Evolutionary conservation across 179 eudicot genomes (phyloP).

Genomic region (Gypsophila paniculata): DNA sequence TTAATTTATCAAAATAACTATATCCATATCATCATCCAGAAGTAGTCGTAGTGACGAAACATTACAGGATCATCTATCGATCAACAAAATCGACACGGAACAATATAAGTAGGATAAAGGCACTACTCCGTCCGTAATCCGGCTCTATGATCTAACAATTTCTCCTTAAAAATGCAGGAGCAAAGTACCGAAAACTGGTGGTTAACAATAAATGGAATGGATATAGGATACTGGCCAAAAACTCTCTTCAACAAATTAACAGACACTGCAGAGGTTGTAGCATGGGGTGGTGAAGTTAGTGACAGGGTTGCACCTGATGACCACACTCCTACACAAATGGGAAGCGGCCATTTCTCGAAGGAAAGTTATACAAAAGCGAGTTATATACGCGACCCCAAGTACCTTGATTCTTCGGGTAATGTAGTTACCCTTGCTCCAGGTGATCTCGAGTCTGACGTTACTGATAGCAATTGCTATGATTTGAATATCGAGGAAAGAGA

Average conservation of each 20-base stretch:
- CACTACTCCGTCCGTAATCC: too few species aligned
- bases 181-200: constrained; percentile 20
- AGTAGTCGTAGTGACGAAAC: too few species aligned
- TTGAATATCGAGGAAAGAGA: not conserved
- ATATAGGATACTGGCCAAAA: constrained; percentile 24
- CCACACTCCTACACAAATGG: constrained; percentile 19
- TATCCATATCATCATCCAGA: too few species aligned
- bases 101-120: too few species aligned
- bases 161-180: constrained; percentile 11
- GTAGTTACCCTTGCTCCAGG: not conserved
- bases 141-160: not conserved
- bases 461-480: not conserved
- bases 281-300: constrained; percentile 23
- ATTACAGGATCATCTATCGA: too few species aligned
- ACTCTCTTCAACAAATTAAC: constrained; percentile 1
- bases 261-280: not conserved
- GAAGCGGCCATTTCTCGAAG: constrained; percentile 18
- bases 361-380: constrained; percentile 16
- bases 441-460: not conserved
- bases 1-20: too few species aligned
- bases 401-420: constrained; percentile 6
- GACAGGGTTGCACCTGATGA: not conserved
- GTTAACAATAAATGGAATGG: constrained; percentile 4
- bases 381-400: constrained; percentile 16
- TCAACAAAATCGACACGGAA: too few species aligned